Percentiles rank a stretch among this genome's conserved stretches.
These are phyloP conservation scores for Suhomyces pyralidae DNA, from an alignment of 805 yeast species.

Conservation along the genomic window DNA sequence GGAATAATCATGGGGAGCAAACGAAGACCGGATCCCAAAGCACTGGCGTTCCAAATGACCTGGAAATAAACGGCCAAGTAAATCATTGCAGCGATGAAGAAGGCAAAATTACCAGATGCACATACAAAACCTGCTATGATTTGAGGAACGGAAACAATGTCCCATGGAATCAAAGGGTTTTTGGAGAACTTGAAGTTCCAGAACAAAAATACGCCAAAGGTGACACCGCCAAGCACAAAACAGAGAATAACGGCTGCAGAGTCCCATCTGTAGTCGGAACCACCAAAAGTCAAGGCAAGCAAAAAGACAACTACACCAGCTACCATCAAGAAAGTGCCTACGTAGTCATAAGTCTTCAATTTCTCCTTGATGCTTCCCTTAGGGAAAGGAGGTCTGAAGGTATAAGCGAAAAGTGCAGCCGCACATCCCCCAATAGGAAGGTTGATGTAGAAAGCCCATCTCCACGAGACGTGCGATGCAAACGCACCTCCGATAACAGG, in stretches of 20 bases:
- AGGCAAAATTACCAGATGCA: conserved; percentile 15
- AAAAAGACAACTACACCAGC: conserved; percentile 21
- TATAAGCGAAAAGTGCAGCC: conserved; percentile 13
- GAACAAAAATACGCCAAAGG: conserved; percentile 12
- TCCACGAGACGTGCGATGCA: conserved; percentile 23
- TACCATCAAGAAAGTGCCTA: conserved; percentile 17
- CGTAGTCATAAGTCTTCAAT: conserved; percentile 18
- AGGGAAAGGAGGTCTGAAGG: conserved; percentile 20
- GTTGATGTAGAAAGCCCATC: conserved; percentile 28
- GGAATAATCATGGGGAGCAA: conserved; percentile 43
- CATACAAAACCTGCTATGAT: conserved; percentile 13
- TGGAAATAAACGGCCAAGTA: conserved; percentile 50
- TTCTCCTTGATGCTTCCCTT: conserved; percentile 10
- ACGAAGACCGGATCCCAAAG: conserved; percentile 46
- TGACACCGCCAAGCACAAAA: conserved; percentile 20
- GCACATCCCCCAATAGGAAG: conserved; percentile 24
- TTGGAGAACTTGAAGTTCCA: conserved; percentile 19
- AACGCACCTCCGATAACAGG: conserved; percentile 26
- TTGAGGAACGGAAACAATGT: conserved; percentile 12
- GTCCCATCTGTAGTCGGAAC: conserved; percentile 17
- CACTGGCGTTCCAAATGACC: conserved; percentile 38
- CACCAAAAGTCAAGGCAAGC: conserved; percentile 24
- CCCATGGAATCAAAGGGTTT: conserved; percentile 17
- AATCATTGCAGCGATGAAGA: conserved; percentile 16
- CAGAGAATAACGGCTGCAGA: conserved; percentile 23